Percentiles rank a stretch among this genome's conserved stretches.
Evolutionary conservation across 2,329 filamentous ascomycete species (phyloP).

Genomic region (Conoideocrella luteorostrata): DNA sequence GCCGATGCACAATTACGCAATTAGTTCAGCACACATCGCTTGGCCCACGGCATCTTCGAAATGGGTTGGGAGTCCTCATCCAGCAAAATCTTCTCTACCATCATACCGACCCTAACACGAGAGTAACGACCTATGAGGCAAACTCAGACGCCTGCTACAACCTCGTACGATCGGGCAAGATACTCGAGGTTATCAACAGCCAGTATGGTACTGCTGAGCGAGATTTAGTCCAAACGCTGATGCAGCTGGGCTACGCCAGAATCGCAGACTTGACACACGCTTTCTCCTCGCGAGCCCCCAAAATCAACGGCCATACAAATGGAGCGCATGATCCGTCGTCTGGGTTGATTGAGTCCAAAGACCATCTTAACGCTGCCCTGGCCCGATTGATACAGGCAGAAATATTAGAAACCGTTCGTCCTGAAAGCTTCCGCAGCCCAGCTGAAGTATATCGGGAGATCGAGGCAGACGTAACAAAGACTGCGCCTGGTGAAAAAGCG

Average conservation of each 20-base stretch:
- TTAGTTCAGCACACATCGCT: constrained; percentile 68
- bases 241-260: constrained; percentile 71
- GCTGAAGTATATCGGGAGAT: constrained; percentile 56
- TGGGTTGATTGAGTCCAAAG: constrained; percentile 36
- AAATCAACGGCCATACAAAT: constrained; percentile 28
- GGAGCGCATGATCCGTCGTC: constrained; percentile 24
- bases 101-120: constrained; percentile 55
- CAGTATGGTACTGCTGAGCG: constrained; percentile 70
- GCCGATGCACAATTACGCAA: constrained; percentile 65
- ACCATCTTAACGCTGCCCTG: constrained; percentile 44
- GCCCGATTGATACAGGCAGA: constrained; percentile 56
- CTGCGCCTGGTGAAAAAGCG: constrained; percentile 32
- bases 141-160: constrained; percentile 76
- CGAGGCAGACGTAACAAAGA: constrained; percentile 54
- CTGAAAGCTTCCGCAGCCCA: constrained; percentile 51
- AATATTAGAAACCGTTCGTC: constrained; percentile 58
- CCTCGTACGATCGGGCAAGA: constrained; percentile 73
- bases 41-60: constrained; percentile 66
- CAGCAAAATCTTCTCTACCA: constrained; percentile 84
- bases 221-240: constrained; percentile 66
- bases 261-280: constrained; percentile 63
- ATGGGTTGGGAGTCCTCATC: constrained; percentile 76
- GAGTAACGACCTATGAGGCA: constrained; percentile 72
- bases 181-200: constrained; percentile 67
- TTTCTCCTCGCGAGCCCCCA: constrained; percentile 38